Conservation (phyloP, 2,329 filamentous ascomycete genomes). For the Aspergillus bombycis region DNA sequence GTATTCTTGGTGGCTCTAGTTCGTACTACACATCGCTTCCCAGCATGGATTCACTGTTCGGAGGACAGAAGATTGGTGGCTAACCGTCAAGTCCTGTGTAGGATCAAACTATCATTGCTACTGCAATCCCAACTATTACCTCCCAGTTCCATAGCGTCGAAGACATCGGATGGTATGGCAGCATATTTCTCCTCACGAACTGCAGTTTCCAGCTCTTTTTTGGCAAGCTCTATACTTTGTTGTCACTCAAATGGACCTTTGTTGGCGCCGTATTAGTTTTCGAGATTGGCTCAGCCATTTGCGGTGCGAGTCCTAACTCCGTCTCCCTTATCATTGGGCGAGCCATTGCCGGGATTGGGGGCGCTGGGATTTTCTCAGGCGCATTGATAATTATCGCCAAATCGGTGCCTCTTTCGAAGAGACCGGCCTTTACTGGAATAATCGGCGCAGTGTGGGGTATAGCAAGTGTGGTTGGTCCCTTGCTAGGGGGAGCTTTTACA, state of each 20-base stretch:
- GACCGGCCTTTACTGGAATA: slow-evolving; percentile 36
- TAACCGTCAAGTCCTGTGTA: background rate
- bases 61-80: no score
- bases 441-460: no score
- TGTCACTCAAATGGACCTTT: slow-evolving; percentile 41
- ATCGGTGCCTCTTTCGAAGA: slow-evolving; percentile 32
- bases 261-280: slow-evolving; percentile 39
- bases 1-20: no score
- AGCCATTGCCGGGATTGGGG: slow-evolving; percentile 36
- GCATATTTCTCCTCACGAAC: slow-evolving; percentile 40
- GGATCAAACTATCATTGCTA: slow-evolving; percentile 39
- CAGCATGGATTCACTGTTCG: no score
- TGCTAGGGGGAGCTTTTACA: slow-evolving; percentile 6
- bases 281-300: slow-evolving; percentile 39
- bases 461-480: slow-evolving; percentile 11
- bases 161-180: slow-evolving; percentile 49
- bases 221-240: slow-evolving; percentile 42
- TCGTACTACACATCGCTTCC: no score
- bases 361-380: slow-evolving; percentile 36
- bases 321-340: slow-evolving; percentile 38
- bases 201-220: slow-evolving; percentile 42
- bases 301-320: slow-evolving; percentile 33
- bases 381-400: slow-evolving; percentile 37
- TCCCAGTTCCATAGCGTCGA: slow-evolving; percentile 41
- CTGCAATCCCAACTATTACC: slow-evolving; percentile 47